A percentile compares a stretch with the other conserved stretches of the same genome.
phyloP scores from a whole-genome alignment of 2,329 filamentous ascomycete genomes.

The Beauveria varroae region DNA sequence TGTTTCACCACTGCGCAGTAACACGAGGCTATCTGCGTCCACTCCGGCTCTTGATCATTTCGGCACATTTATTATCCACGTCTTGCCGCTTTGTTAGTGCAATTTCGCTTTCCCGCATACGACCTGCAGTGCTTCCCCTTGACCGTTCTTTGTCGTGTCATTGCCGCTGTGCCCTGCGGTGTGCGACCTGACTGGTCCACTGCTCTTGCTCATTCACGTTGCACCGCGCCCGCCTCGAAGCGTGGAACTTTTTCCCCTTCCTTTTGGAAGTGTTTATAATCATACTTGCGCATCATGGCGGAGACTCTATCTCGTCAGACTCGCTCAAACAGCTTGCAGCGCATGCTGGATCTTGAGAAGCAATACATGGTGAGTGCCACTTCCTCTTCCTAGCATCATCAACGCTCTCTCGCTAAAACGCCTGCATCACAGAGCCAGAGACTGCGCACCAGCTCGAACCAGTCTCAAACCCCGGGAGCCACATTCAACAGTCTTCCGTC shows the following conservation, averaged over 20 bases:
- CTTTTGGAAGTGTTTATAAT: neutral
- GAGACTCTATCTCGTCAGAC: conserved; percentile 8
- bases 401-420: neutral
- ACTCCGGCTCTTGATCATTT: neutral
- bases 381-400: neutral
- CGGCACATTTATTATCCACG: neutral
- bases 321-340: conserved; percentile 44
- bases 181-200: neutral
- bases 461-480: neutral
- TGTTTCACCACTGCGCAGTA: neutral
- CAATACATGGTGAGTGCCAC: conserved; percentile 45
- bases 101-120: conserved; percentile 10
- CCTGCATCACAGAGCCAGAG: conserved; percentile 3
- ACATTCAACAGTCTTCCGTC: neutral
- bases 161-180: neutral
- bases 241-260: neutral
- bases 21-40: neutral
- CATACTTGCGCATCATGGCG: conserved; percentile 4
- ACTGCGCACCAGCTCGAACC: neutral
- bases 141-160: conserved; percentile 10
- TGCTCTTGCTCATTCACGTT: conserved; percentile 6
- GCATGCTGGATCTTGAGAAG: conserved; percentile 54
- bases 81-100: neutral
- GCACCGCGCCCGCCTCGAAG: neutral
- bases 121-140: conserved; percentile 8